Conservation (phyloP, 495 filamentous ascomycete species). For the Tricharina praecox region DNA sequence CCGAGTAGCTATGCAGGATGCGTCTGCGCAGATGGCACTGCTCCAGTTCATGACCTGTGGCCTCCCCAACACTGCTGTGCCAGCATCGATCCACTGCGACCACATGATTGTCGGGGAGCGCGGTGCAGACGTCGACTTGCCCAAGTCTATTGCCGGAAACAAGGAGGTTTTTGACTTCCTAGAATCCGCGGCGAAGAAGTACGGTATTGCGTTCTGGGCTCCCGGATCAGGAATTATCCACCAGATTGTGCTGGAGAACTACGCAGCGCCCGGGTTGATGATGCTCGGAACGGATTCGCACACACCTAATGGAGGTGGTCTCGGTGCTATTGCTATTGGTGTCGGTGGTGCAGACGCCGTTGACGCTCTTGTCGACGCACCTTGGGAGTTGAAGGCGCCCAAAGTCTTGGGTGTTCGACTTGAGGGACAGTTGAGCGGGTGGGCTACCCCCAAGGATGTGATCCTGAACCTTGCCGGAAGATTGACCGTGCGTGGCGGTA, state of each 20-base stretch:
- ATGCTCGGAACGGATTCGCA: conserved; percentile 97
- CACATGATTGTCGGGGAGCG: conserved; percentile 94
- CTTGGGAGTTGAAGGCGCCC: conserved; percentile 88
- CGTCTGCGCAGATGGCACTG: conserved; percentile 93
- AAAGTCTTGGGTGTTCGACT: conserved; percentile 74
- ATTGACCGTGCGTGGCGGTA: conserved; percentile 86
- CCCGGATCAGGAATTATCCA: conserved; percentile 98
- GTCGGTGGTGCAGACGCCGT: conserved; percentile 96
- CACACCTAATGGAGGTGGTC: conserved; percentile 85
- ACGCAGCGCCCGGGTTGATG: conserved; percentile 92
- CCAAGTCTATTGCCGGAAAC: conserved; percentile 75
- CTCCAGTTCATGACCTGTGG: conserved; percentile 98
- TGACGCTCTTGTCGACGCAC: conserved; percentile 86
- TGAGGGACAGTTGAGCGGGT: conserved; percentile 67
- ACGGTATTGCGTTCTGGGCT: conserved; percentile 97
- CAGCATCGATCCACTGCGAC: conserved; percentile 95
- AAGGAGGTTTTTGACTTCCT: conserved; percentile 96
- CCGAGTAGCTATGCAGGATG: conserved; percentile 97
- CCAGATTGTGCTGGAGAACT: conserved; percentile 96
- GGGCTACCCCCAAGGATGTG: conserved; percentile 88
- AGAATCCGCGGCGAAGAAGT: conserved; percentile 84
- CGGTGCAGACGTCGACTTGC: conserved; percentile 76
- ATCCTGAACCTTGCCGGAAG: conserved; percentile 78
- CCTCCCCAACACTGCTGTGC: conserved; percentile 78
- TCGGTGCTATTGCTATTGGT: conserved; percentile 89